phyloP scores from a whole-genome alignment of 106 monocot genomes.

The Agapanthus africanus region DNA sequence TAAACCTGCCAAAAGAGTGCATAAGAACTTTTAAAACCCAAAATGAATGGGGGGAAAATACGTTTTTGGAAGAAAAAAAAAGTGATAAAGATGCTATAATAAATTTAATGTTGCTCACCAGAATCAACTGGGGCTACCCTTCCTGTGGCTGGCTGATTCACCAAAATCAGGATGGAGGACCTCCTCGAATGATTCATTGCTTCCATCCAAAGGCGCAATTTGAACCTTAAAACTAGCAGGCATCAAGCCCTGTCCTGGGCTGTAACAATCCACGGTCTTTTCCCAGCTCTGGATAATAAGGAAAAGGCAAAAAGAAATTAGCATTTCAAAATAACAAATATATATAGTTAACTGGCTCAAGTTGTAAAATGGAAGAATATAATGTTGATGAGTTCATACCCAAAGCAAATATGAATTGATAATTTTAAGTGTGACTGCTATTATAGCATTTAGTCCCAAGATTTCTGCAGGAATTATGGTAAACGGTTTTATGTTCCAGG shows the following conservation, averaged over 20 bases:
- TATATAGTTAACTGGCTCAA: not conserved
- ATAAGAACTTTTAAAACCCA: not conserved
- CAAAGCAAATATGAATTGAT: too few relatives aligned
- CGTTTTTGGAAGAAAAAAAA: too few relatives aligned
- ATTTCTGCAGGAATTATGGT: not conserved
- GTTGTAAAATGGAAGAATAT: not conserved
- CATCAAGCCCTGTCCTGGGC: slow-evolving; percentile 96
- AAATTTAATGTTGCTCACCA: slow-evolving; percentile 29
- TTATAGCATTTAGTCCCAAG: not conserved
- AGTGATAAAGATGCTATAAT: not conserved
- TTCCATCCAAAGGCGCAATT: slow-evolving; percentile 57
- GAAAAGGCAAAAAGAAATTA: not conserved
- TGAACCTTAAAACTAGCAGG: slow-evolving; percentile 91
- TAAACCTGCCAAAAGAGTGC: slow-evolving; percentile 36
- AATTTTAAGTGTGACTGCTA: too few relatives aligned
- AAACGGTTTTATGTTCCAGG: not conserved
- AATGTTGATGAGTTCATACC: not conserved
- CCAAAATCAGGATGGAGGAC: slow-evolving; percentile 94
- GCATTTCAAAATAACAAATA: not conserved
- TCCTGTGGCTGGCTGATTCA: slow-evolving; percentile 87
- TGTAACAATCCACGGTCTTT: slow-evolving; percentile 95
- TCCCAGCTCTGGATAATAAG: slow-evolving; percentile 78
- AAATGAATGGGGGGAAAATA: not conserved
- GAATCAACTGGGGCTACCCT: slow-evolving; percentile 94
- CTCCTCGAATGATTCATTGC: slow-evolving; percentile 61